Conservation (phyloP, 768 basidiomycete species). For the Amanita phalloides region DNA sequence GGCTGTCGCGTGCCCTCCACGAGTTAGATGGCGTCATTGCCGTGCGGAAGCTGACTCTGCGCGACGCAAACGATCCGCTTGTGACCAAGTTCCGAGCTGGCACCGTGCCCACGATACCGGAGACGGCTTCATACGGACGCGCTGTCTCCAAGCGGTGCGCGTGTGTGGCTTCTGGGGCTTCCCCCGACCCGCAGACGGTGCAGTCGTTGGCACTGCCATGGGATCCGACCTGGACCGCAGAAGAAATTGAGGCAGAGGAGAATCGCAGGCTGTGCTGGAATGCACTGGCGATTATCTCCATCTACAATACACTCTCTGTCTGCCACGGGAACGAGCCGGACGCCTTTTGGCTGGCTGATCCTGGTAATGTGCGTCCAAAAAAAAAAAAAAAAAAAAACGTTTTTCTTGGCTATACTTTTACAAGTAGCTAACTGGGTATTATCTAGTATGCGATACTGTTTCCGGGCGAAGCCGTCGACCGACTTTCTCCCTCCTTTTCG, state of each 20-base stretch:
- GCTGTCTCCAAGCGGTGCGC: constrained; percentile 26
- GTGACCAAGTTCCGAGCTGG: constrained; percentile 40
- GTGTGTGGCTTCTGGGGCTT: constrained; percentile 30
- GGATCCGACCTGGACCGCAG: constrained; percentile 44
- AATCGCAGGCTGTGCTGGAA: constrained; percentile 72
- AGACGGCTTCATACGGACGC: constrained; percentile 5
- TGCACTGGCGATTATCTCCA: constrained; percentile 56
- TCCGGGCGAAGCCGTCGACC: constrained; percentile 61
- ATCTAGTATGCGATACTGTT: constrained; percentile 54
- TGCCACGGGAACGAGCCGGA: constrained; percentile 51
- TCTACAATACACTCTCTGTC: constrained; percentile 58
- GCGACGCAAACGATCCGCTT: constrained; percentile 46
- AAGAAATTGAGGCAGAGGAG: constrained; percentile 55
- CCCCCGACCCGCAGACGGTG: constrained; percentile 26
- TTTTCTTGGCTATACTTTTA: neutral
- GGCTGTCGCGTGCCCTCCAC: constrained; percentile 40
- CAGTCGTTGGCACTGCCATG: constrained; percentile 50
- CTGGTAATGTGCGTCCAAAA: constrained; percentile 41
- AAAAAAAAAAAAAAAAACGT: too few species aligned
- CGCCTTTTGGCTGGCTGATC: constrained; percentile 49
- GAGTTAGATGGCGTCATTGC: constrained; percentile 57
- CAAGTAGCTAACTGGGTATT: constrained; percentile 6
- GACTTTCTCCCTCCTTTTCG: constrained; percentile 25
- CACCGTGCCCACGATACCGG: constrained; percentile 36
- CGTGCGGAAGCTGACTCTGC: constrained; percentile 38